These are phyloP conservation scores for Casuarina cunninghamiana DNA, from an alignment of 306 rosid species.

Conservation along the genomic window DNA sequence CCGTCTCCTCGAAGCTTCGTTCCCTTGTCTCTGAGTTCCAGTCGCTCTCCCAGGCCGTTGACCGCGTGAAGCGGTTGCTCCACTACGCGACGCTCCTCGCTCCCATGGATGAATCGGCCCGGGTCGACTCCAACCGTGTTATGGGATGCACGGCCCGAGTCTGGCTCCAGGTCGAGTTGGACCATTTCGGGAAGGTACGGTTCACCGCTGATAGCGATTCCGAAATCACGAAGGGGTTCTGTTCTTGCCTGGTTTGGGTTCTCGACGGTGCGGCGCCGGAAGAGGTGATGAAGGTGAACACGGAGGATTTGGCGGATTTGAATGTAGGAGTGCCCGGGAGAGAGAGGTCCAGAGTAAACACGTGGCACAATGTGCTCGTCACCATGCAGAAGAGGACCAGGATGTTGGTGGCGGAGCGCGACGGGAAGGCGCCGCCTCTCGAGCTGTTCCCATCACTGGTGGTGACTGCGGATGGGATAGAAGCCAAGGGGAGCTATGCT, in stretches of 20 bases:
- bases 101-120: constrained; percentile 38
- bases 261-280: constrained; percentile 74
- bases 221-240: constrained; percentile 75
- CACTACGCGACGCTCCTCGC: constrained; percentile 50
- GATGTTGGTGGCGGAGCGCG: constrained; percentile 61
- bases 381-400: constrained; percentile 82
- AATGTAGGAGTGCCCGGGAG: constrained; percentile 60
- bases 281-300: constrained; percentile 57
- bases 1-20: constrained; percentile 47
- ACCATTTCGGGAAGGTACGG: constrained; percentile 60
- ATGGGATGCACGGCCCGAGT: constrained; percentile 98
- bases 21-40: constrained; percentile 54
- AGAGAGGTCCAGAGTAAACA: constrained; percentile 75
- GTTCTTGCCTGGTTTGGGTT: constrained; percentile 69
- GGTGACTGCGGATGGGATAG: constrained; percentile 61
- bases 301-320: constrained; percentile 66
- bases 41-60: constrained; percentile 55
- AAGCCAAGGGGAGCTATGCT: constrained; percentile 84
- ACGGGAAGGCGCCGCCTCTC: constrained; percentile 52
- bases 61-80: constrained; percentile 63
- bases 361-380: constrained; percentile 90
- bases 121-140: constrained; percentile 72
- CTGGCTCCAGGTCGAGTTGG: constrained; percentile 67
- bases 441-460: constrained; percentile 79
- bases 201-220: constrained; percentile 86